Evolutionary conservation across 2,329 filamentous ascomycete genomes (phyloP), one percentile per base, ranked within the genome.

Genomic region (Exserohilum rostratum): DNA sequence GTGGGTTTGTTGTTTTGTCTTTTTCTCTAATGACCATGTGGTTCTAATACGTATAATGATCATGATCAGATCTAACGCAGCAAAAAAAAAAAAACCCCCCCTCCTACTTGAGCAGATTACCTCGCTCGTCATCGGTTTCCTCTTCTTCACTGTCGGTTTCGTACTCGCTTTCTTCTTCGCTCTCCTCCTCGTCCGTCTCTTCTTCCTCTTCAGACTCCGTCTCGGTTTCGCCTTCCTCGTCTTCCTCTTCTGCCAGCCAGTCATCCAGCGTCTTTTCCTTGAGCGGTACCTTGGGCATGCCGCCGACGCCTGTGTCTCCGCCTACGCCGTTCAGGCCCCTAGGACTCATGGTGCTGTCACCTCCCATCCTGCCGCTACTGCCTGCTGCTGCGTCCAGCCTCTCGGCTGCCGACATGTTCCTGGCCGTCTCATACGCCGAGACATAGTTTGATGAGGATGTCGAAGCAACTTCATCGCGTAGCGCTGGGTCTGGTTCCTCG

Each of bases 251-350:
- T 4, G 88, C 91, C 52, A 98, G 80, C 93, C 95, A 98, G 72
- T 96, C 91, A 78, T 98, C 92, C 58, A 99, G 78, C 17, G 88
- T 91, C 83, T 96, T 96, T 35, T 86, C 85, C 46, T 87, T 87
- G 44, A 59, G 57, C 35, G 52, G 64, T 29, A 55, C 55, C 46
- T 61, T 68, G 30, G 46, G 50, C 13, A 31, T 62, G 27, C 45
- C 50, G 20, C 56, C 53, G n/a, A 53, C 18, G 22, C 55, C 52
- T n/a, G 12, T 30, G 38, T 62, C 50, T 39, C 54, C 57, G 25
- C 60, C 57, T 5, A 77, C 75, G 79, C 84, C 74, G 67, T 87
- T 87, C 12, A 77, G 74, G 65, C 78, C 83, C 34, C 71, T 76
- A 7, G 68, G 71, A 45, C 66, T 64, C 12, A 76, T 67, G 18